Evolutionary conservation across 805 yeast genomes (phyloP), one percentile per base, ranked within the genome.

Genomic region (Wickerhamomyces bisporus): DNA sequence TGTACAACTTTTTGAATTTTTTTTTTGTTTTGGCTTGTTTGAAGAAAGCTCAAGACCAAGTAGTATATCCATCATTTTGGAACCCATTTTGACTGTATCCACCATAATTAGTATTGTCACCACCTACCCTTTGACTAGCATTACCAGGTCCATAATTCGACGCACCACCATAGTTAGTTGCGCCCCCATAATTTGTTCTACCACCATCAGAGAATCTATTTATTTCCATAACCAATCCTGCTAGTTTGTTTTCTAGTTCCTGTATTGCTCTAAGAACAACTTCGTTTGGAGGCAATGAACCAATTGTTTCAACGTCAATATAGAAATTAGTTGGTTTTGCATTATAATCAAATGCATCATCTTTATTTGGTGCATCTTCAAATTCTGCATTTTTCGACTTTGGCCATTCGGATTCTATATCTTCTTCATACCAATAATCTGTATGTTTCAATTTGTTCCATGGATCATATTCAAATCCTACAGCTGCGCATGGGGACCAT

Each of bases 381-480:
- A 91, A 93, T 53, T 86, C 95, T 49, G 94, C 79, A 63, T 93
- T 91, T 47, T 76, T 75, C 30, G 86, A 75, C 46, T 73, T 73
- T 26, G 99, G 98, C 99, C 99, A 93, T 68, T 93, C 99, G 32
- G 71, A 75, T 28, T 77, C 86, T 25, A 86, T 83, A 57, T 79
- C 84, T 45, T 80, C 91, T 64, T 93, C 98, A 60, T 83, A 86
- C 99, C 99, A 93, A 57, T 76, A 86, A 52, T 88, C 96, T 0
- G 98, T 93, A 60, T 93, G 98, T 58, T 85, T 82, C 53, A 93
- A 72, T 64, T 91, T 93, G 65, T 93, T 93, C 94, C 96, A 91
- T n/a, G 99, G 98, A 56, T 91, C 98, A 57, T 91, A 91, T 62
- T 91, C 98, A 54, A 91, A 91, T 15, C 95, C 97, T 39, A 91